Base-by-base conservation (phyloP, 495 filamentous ascomycete genomes). In the Talaromyces adpressus region DNA sequence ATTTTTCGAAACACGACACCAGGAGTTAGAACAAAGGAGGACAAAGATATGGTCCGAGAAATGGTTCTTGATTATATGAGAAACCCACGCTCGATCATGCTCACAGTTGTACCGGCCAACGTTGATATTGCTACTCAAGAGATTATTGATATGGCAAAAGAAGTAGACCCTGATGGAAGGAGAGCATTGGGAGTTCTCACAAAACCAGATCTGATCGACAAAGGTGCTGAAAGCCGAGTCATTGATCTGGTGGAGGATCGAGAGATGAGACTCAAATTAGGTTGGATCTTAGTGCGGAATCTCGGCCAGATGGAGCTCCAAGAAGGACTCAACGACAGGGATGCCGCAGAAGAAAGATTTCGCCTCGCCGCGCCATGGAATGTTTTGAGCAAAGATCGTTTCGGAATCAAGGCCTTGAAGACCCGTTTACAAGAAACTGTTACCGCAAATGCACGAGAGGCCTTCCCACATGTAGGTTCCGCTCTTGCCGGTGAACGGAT, bases 41-140 rank as follows among this genome's bases (percentile, higher is more conserved):
- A 86, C 49, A 84, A 83, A 20, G 59, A 54, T 0, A 65, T 84
- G 11, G 82, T 87, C 0, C 70, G 67, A 49, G 73, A 79, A 5
- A 82, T 89, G 81, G 84, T 88, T 0, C 64, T 73, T 5, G 65
- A 64, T 0, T 87, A 88, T 52, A 87, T 87, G 64, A 66, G 66
- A 27, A 79, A 86, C 58, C 67, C 66, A 3, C 76, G 85, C 2
- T 82, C 82, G 2, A 77, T 86, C 41, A 86, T 88, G 30, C 73
- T 89, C 0, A 78, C 83, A 0, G 85, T 88, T 12, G 67, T 88
- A 9, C 85, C 85, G 0, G 85, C 85, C 2, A 87, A 87, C 63
- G 84, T 84, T 30, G 86, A 89, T 30, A 75, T 76, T 41, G 71
- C 78, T 6, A 77, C 78, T 32, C 86, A 89, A 62, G 65, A 71